Conservation (phyloP, 352 stramenopile genomes). For the Hyaloperonospora arabidopsidis region DNA sequence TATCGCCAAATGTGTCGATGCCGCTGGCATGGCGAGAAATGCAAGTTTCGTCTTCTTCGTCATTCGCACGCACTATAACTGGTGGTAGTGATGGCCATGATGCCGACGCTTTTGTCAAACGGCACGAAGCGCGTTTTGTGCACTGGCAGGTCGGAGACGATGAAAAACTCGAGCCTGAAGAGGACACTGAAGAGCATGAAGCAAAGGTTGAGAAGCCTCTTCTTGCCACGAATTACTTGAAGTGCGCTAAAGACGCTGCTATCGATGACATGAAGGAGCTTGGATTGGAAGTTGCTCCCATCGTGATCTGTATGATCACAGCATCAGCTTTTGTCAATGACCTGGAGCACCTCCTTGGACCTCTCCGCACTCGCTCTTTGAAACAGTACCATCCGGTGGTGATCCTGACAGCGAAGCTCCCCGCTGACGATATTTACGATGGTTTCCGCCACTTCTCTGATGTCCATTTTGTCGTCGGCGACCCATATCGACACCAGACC, state of each 20-base stretch:
- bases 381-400: slow-evolving; percentile 67
- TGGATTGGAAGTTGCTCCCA: slow-evolving; percentile 41
- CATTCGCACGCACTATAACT: slow-evolving; percentile 23
- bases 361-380: slow-evolving; percentile 57
- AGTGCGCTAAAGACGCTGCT: slow-evolving; percentile 35
- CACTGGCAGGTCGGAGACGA: slow-evolving; percentile 24
- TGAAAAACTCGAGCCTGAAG: slow-evolving; percentile 24
- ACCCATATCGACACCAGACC: slow-evolving; percentile 48
- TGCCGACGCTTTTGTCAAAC: slow-evolving; percentile 11
- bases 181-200: slow-evolving; percentile 17
- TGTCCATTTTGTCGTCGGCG: slow-evolving; percentile 65
- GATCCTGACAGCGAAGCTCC: slow-evolving; percentile 51
- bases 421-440: slow-evolving; percentile 51
- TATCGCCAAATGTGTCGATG: slow-evolving; percentile 23
- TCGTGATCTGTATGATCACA: slow-evolving; percentile 66
- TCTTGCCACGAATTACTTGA: slow-evolving; percentile 7
- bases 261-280: slow-evolving; percentile 48
- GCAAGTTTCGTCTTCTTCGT: slow-evolving; percentile 26
- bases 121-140: slow-evolving; percentile 26
- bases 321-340: slow-evolving; percentile 54
- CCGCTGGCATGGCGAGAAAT: slow-evolving; percentile 28
- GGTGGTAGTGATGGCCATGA: slow-evolving; percentile 15
- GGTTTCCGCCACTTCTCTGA: slow-evolving; percentile 62
- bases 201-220: slow-evolving; percentile 10
- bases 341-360: slow-evolving; percentile 70